Conservation (phyloP, 805 yeast genomes). For the Saccharomycopsis amapae region DNA sequence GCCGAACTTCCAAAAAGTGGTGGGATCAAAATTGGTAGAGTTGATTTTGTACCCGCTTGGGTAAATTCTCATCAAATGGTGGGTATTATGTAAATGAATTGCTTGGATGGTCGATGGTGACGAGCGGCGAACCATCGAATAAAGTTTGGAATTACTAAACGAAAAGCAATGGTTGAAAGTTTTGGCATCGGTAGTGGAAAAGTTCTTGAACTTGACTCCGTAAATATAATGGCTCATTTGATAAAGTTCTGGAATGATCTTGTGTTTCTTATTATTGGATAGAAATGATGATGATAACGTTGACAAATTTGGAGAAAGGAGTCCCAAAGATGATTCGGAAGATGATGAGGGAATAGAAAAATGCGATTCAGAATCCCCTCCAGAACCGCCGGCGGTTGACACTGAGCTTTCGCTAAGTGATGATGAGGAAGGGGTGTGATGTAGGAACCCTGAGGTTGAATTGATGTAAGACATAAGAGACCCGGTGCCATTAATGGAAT, state of each 20-base stretch:
- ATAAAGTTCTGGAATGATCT: conserved; percentile 40
- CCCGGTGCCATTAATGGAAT: background rate
- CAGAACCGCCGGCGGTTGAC: too few relatives aligned
- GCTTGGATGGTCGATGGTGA: conserved; percentile 38
- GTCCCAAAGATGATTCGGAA: conserved; percentile 24
- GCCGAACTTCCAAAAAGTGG: conserved; percentile 76
- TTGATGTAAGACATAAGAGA: too few relatives aligned
- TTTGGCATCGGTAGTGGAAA: conserved; percentile 81
- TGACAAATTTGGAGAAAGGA: background rate
- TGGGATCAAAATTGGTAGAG: conserved; percentile 78
- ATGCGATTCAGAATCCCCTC: conserved; percentile 14
- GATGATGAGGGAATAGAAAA: conserved; percentile 29
- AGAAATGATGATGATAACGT: conserved; percentile 1
- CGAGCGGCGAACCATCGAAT: conserved; percentile 56
- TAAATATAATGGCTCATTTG: conserved; percentile 62
- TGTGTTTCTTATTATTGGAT: conserved; percentile 10
- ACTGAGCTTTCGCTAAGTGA: too few relatives aligned
- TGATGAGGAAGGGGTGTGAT: too few relatives aligned
- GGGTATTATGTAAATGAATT: conserved; percentile 68
- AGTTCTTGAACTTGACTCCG: conserved; percentile 74
- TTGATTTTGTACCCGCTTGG: conserved; percentile 74
- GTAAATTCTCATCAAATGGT: conserved; percentile 73
- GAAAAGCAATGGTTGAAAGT: conserved; percentile 79
- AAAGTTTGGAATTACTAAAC: conserved; percentile 65
- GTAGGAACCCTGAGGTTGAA: too few relatives aligned